Percentiles rank a stretch among this genome's conserved stretches.
Conservation (phyloP, 805 yeast genomes). For the Tetrapisispora pingtungensis region DNA sequence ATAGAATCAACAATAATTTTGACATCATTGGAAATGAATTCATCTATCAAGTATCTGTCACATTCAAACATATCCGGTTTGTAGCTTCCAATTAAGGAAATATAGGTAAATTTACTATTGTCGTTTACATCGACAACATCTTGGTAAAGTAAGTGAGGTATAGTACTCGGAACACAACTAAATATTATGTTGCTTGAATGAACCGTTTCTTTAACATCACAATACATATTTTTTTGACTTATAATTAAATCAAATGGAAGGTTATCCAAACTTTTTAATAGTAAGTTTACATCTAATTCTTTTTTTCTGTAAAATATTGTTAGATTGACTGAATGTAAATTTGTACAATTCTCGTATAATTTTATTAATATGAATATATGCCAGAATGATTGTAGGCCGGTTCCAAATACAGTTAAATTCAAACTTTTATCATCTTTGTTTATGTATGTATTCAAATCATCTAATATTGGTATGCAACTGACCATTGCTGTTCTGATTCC, state of each 20-base stretch:
- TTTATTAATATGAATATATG: conserved; percentile 29
- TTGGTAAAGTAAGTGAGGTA: conserved; percentile 34
- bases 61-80: conserved; percentile 60
- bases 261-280: conserved; percentile 28
- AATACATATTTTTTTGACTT: conserved; percentile 21
- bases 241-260: conserved; percentile 16
- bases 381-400: conserved; percentile 60
- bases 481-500: conserved; percentile 61
- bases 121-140: conserved; percentile 15
- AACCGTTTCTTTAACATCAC: conserved; percentile 19
- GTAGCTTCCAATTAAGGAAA: conserved; percentile 56
- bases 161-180: conserved; percentile 52
- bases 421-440: background rate
- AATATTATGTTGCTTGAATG: conserved; percentile 39
- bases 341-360: background rate
- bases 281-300: conserved; percentile 37
- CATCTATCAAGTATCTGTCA: conserved; percentile 34
- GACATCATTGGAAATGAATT: conserved; percentile 28
- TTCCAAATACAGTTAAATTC: conserved; percentile 40
- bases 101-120: conserved; percentile 26
- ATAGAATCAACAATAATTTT: conserved; percentile 51
- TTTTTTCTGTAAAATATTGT: conserved; percentile 29
- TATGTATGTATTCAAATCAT: background rate
- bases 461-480: conserved; percentile 29
- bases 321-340: conserved; percentile 25